phyloP scores from a whole-genome alignment of 2,329 filamentous ascomycete genomes.

The Chrysoporthe puriensis region DNA sequence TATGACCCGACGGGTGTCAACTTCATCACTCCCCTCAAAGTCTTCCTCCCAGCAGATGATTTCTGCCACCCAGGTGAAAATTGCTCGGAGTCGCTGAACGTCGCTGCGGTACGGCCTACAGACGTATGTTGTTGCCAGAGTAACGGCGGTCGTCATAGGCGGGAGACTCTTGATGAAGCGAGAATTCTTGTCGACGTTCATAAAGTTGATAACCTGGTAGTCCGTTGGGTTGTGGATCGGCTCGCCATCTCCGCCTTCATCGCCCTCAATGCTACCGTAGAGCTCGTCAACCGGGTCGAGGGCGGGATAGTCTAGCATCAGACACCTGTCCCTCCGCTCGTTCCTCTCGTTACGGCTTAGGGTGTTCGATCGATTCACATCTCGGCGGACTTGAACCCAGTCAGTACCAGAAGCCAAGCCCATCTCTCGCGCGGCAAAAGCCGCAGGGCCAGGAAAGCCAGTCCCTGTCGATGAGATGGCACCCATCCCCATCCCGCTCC shows the following conservation, averaged over 20 bases:
- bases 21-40: constrained; percentile 68
- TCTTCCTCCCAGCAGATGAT: constrained; percentile 96
- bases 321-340: constrained; percentile 85
- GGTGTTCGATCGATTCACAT: constrained; percentile 94
- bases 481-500: constrained; percentile 39
- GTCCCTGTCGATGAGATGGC: constrained; percentile 44
- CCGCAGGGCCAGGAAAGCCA: constrained; percentile 38
- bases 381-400: constrained; percentile 96
- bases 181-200: constrained; percentile 92
- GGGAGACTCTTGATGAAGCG: constrained; percentile 86
- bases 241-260: constrained; percentile 84
- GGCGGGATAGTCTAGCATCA: constrained; percentile 91
- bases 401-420: constrained; percentile 70
- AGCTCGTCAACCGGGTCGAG: constrained; percentile 90
- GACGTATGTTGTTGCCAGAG: constrained; percentile 86
- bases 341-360: constrained; percentile 84
- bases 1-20: constrained; percentile 83
- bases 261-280: constrained; percentile 81
- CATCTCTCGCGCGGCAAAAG: constrained; percentile 66
- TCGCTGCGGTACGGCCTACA: constrained; percentile 94
- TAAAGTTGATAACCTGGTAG: constrained; percentile 78
- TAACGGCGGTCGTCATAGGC: constrained; percentile 77
- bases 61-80: constrained; percentile 98
- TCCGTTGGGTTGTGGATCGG: constrained; percentile 83
- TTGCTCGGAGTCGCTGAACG: constrained; percentile 87